Evolutionary conservation across 1,139 yeast genomes (phyloP).

Genomic region (Magnusiomyces fungicola): DNA sequence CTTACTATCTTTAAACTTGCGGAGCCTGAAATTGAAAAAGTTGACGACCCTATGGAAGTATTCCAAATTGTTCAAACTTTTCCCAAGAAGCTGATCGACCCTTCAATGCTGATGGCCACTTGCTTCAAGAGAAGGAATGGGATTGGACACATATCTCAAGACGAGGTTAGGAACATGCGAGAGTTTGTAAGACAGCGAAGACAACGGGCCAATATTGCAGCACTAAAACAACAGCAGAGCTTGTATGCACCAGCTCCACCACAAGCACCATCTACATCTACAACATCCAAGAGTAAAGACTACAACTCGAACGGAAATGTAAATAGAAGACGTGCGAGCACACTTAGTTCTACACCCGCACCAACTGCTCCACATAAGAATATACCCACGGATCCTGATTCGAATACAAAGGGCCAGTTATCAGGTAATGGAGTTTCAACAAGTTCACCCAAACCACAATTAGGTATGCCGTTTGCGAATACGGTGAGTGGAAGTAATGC

Average conservation of each 20-base stretch:
- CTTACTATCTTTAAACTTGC: slow-evolving; percentile 74
- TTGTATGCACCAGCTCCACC: background rate
- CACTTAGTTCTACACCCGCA: background rate
- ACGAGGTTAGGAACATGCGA: slow-evolving; percentile 69
- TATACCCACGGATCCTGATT: no score
- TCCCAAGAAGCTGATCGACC: slow-evolving; percentile 69
- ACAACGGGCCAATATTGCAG: slow-evolving; percentile 12
- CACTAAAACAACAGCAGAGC: slow-evolving; percentile 4
- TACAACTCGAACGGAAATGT: background rate
- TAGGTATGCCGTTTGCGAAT: no score
- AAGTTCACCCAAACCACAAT: no score
- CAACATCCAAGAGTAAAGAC: background rate
- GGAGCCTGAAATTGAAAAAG: slow-evolving; percentile 51
- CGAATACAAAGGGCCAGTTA: no score
- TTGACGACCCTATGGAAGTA: slow-evolving; percentile 68
- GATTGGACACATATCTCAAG: slow-evolving; percentile 69
- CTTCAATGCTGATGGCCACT: slow-evolving; percentile 59
- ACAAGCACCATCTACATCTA: background rate
- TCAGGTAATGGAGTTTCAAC: no score
- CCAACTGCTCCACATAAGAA: background rate
- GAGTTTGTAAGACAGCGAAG: slow-evolving; percentile 57
- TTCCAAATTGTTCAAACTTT: slow-evolving; percentile 80
- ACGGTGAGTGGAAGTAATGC: no score
- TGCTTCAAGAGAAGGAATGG: slow-evolving; percentile 73
- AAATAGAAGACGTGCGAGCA: background rate